phyloP scores from a whole-genome alignment of 2,329 filamentous ascomycete genomes.

The Xylaria sp. region DNA sequence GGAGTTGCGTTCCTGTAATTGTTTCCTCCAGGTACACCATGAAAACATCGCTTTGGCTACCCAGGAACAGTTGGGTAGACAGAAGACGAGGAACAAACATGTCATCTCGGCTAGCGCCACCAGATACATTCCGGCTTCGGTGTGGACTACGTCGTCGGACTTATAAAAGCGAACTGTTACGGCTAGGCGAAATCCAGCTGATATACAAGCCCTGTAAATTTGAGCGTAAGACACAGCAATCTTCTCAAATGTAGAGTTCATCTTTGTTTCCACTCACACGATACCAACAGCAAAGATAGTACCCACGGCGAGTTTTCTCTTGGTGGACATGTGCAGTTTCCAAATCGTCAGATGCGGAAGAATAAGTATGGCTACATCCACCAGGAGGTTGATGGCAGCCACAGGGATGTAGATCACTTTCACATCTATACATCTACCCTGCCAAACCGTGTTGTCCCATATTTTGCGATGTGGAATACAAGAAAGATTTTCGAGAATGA shows the following conservation, averaged over 20 bases:
- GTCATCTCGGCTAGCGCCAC: slow-evolving; percentile 57
- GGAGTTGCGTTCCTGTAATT: neutral
- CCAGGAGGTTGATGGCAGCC: slow-evolving; percentile 56
- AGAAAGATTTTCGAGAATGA: slow-evolving; percentile 45
- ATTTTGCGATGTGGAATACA: slow-evolving; percentile 45
- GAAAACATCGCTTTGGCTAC: slow-evolving; percentile 40
- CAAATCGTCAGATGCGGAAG: slow-evolving; percentile 56
- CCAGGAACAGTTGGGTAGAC: slow-evolving; percentile 52
- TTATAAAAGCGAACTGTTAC: slow-evolving; percentile 46
- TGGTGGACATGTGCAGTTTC: slow-evolving; percentile 53
- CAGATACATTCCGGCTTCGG: slow-evolving; percentile 52
- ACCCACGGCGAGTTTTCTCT: slow-evolving; percentile 55
- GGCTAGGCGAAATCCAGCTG: slow-evolving; percentile 52
- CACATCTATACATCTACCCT: slow-evolving; percentile 52
- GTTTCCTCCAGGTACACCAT: neutral
- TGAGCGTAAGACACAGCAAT: neutral
- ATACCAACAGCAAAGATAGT: slow-evolving; percentile 56
- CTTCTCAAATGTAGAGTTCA: neutral
- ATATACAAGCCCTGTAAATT: slow-evolving; percentile 50
- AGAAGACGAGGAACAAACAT: slow-evolving; percentile 56
- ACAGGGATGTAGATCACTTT: slow-evolving; percentile 56
- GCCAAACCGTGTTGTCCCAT: slow-evolving; percentile 45
- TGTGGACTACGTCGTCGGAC: slow-evolving; percentile 50
- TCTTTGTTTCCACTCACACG: slow-evolving; percentile 45
- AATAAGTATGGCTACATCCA: slow-evolving; percentile 54